Evolutionary conservation across 2,329 filamentous ascomycete species (phyloP), one percentile per base, ranked within the genome.

Genomic region (Fonsecaea pedrosoi): DNA sequence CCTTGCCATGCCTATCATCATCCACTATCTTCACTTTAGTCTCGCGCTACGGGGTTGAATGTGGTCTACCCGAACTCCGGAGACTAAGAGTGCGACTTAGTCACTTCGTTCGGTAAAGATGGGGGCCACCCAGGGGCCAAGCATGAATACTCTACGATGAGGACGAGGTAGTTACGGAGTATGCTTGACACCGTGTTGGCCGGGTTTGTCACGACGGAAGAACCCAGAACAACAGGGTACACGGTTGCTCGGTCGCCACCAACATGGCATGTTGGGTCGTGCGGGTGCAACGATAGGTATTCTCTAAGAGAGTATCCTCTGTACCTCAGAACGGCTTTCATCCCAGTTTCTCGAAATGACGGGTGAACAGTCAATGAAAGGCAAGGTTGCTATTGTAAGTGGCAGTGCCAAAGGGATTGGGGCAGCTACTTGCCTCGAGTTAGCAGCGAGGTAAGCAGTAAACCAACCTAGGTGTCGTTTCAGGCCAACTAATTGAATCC

Each of bases 361-460:
- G 25, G 21, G 25, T 8, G 18, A 63, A 32, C 60, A 59, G 55
- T 37, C 59, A 12, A 25, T 69, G 38, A n/a, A n/a, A 32, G 64
- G 67, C n/a, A 70, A 68, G 30, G 32, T 65, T 13, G 82, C 82
- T 40, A 81, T 85, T 48, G 79, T 85, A 0, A 85, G 82, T 3
- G 83, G 84, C 10, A 79, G 78, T 10, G 82, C 81, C 15, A 75
- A 82, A 66, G 82, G 82, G 4, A 84, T 86, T 10, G 83, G 84
- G 18, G 78, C 77, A 37, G 79, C 77, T 53, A 78, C 85, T 37
- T 83, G 54, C 13, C 30, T 55, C 6, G 54, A 55, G 25, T 13
- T 55, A 15, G 54, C 54, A 30, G 35, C 54, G 34, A 55, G n/a
- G 54, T 55, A 30, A 50, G 45, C 37, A 13, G 37, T 32, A 32